Conservation (phyloP, 192 early-diverging fungal genomes). For the Nowakowskiella sp. region DNA sequence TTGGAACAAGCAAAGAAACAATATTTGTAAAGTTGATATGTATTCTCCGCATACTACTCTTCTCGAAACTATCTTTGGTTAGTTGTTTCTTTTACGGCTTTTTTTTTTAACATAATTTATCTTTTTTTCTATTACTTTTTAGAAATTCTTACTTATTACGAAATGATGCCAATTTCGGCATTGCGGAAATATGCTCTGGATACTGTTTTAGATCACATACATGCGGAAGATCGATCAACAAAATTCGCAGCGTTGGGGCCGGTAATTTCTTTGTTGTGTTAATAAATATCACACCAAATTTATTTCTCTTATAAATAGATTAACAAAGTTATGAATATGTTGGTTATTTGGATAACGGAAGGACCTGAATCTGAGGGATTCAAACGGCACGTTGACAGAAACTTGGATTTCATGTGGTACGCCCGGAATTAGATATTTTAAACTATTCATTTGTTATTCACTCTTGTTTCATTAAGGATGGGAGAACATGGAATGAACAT, state of each 20-base stretch:
- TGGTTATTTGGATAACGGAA: constrained; percentile 76
- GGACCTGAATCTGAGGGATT: constrained; percentile 78
- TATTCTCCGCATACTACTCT: constrained; percentile 77
- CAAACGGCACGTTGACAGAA: constrained; percentile 57
- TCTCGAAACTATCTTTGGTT: constrained; percentile 66
- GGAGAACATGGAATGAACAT: constrained; percentile 81
- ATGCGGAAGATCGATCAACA: constrained; percentile 85
- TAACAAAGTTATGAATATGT: constrained; percentile 88
- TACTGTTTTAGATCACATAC: constrained; percentile 71
- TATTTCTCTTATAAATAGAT: constrained; percentile 32
- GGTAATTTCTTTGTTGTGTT: constrained; percentile 21
- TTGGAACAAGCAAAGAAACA: constrained; percentile 75
- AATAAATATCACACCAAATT: neutral
- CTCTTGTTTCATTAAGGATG: constrained; percentile 30
- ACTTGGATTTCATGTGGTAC: constrained; percentile 82
- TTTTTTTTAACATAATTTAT: constrained; percentile 1
- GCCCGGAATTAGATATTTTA: neutral
- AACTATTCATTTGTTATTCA: neutral
- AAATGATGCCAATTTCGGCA: constrained; percentile 51
- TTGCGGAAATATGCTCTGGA: constrained; percentile 62
- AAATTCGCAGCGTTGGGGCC: constrained; percentile 85
- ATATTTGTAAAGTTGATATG: constrained; percentile 71
- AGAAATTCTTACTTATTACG: constrained; percentile 58
- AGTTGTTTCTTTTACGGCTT: constrained; percentile 16
- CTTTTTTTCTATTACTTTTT: neutral